These are phyloP conservation scores for Mallotus japonicus DNA, from an alignment of 441 rosid genomes.

Conservation along the genomic window DNA sequence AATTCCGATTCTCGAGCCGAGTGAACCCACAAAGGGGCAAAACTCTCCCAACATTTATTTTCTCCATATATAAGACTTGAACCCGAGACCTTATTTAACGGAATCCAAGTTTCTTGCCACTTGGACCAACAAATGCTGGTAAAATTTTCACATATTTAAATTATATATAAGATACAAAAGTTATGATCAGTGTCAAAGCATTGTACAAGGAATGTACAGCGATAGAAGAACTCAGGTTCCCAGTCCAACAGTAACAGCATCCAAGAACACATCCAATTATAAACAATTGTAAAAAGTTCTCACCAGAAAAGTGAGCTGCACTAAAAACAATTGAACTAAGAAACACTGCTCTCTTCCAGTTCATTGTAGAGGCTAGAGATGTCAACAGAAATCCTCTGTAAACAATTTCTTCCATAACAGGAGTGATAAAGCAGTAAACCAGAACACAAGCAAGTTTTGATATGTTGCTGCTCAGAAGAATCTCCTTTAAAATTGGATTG, in stretches of 20 bases:
- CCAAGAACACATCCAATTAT: conserved; percentile 67
- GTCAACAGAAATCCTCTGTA: conserved; percentile 78
- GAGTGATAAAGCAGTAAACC: conserved; percentile 60
- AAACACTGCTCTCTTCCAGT: conserved; percentile 59
- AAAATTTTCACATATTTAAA: background rate
- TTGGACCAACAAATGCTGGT: too few relatives aligned
- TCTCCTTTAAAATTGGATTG: conserved; percentile 50
- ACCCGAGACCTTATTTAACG: too few relatives aligned
- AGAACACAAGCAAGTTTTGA: conserved; percentile 50
- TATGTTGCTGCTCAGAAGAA: conserved; percentile 46
- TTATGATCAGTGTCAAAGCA: conserved; percentile 52
- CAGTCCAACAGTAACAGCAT: conserved; percentile 73
- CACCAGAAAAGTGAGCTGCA: conserved; percentile 70
- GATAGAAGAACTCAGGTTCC: conserved; percentile 60
- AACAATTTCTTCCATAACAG: conserved; percentile 70
- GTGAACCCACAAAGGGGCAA: too few relatives aligned
- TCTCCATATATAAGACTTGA: too few relatives aligned
- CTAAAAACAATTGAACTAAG: conserved; percentile 67
- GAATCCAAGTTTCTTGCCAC: too few relatives aligned
- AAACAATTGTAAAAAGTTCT: conserved; percentile 56
- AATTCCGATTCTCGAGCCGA: too few relatives aligned
- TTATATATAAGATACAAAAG: conserved; percentile 25
- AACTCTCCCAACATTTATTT: too few relatives aligned
- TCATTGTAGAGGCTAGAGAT: conserved; percentile 54
- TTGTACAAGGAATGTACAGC: conserved; percentile 70